These are phyloP conservation scores for Sphagnurus paluster DNA, from an alignment of 1,284 basidiomycete genomes.

Conservation along the genomic window DNA sequence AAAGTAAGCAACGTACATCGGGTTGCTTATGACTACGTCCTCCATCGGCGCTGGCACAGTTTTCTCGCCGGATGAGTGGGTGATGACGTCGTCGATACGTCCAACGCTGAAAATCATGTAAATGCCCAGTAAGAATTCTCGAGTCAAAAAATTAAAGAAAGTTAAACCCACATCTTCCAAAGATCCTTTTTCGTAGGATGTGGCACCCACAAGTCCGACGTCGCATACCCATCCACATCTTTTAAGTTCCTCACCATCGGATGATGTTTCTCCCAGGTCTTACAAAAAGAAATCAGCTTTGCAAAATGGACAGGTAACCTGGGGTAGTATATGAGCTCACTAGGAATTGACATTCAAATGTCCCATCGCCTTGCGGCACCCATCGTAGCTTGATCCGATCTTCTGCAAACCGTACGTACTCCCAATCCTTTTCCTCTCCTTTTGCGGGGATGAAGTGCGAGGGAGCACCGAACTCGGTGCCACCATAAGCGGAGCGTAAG, in stretches of 20 bases:
- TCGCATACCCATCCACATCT: constrained; percentile 32
- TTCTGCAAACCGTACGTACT: constrained; percentile 30
- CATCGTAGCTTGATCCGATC: constrained; percentile 29
- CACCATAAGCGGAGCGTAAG: constrained; percentile 19
- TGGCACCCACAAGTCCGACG: constrained; percentile 32
- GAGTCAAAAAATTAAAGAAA: neutral
- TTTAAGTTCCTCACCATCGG: constrained; percentile 22
- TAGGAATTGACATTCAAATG: constrained; percentile 38
- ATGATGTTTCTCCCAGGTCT: constrained; percentile 27
- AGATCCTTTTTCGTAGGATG: constrained; percentile 33
- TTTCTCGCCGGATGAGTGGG: constrained; percentile 41
- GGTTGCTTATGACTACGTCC: constrained; percentile 27
- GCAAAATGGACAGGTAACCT: neutral
- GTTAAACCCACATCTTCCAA: constrained; percentile 37
- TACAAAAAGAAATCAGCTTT: neutral
- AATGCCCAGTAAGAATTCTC: neutral
- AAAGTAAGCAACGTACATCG: constrained; percentile 20
- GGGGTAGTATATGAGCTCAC: constrained; percentile 29
- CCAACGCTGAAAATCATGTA: constrained; percentile 24
- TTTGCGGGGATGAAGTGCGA: constrained; percentile 1
- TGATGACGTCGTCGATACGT: constrained; percentile 37
- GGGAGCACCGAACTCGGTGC: constrained; percentile 22
- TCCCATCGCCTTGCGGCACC: constrained; percentile 39
- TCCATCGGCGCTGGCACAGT: constrained; percentile 41
- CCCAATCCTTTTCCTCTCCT: constrained; percentile 20